Evolutionary conservation across 225 moss, liverwort and hornwort genomes (phyloP).

Genomic region (Pseudisothecium myosuroides): DNA sequence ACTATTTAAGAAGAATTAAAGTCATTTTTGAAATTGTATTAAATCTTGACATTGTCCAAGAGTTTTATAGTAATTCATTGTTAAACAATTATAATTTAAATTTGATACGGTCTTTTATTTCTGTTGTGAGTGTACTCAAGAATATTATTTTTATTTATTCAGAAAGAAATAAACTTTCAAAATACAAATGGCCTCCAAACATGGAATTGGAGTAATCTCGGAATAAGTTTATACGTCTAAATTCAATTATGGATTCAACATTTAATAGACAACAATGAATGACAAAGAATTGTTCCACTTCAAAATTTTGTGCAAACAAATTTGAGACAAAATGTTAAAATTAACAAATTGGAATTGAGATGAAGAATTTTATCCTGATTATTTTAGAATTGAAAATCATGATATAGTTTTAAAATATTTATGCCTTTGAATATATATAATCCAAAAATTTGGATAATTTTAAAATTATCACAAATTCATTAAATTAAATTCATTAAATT

Average conservation of each 20-base stretch:
- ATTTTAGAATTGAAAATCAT: not conserved
- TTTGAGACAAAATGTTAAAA: not conserved
- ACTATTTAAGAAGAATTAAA: too few relatives aligned
- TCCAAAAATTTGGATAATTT: fast-evolving
- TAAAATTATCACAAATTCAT: not conserved
- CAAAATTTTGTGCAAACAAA: not conserved
- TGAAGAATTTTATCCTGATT: not conserved
- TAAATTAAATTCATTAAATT: too few relatives aligned
- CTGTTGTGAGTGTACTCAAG: not conserved
- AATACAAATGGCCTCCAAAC: not conserved
- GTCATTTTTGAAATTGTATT: not conserved
- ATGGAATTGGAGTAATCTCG: not conserved
- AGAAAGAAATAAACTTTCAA: not conserved
- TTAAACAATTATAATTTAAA: not conserved
- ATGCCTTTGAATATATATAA: not conserved
- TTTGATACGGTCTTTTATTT: not conserved
- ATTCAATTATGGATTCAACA: not conserved
- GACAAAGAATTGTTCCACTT: too few relatives aligned
- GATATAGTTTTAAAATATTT: too few relatives aligned
- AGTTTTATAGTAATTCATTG: too few relatives aligned
- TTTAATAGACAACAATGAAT: too few relatives aligned
- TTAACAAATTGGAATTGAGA: not conserved
- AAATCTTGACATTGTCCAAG: too few relatives aligned
- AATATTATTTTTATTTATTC: not conserved
- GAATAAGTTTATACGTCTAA: too few relatives aligned